A percentile compares a stretch with the other conserved stretches of the same genome.
Conservation (phyloP, 139 green algal species). For the Coelastrella sp. region DNA sequence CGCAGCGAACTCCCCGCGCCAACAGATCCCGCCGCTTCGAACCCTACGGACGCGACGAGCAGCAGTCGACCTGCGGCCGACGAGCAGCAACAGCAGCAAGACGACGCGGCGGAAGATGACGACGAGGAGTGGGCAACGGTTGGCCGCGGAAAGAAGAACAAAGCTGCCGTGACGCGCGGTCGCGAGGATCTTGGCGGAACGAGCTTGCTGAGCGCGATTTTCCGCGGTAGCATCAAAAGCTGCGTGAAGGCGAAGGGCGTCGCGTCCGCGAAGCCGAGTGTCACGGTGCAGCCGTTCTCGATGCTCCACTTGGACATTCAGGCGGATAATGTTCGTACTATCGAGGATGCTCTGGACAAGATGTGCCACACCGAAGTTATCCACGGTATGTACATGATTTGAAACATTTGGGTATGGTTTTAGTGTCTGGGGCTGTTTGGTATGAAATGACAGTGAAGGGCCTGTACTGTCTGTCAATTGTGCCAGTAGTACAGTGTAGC, state of each 20-base stretch:
- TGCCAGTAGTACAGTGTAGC: no score
- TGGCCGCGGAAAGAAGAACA: not conserved
- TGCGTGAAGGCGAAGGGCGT: constrained; percentile 19
- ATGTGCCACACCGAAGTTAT: constrained; percentile 25
- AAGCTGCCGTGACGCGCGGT: constrained; percentile 51
- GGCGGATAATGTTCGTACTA: constrained; percentile 46
- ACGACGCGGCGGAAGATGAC: constrained; percentile 14
- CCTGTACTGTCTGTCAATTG: no score
- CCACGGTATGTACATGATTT: constrained; percentile 2
- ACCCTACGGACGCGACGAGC: constrained; percentile 13
- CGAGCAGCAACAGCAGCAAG: not conserved
- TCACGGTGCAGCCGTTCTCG: constrained; percentile 81
- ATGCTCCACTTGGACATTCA: constrained; percentile 77
- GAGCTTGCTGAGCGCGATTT: constrained; percentile 11
- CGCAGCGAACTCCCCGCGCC: not conserved
- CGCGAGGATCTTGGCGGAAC: constrained; percentile 47
- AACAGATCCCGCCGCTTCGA: not conserved
- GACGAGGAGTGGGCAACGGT: constrained; percentile 65
- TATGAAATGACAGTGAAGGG: no score
- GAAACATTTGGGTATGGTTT: no score
- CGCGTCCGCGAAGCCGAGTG: constrained; percentile 47
- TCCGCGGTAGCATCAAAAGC: constrained; percentile 53
- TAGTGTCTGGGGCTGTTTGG: no score
- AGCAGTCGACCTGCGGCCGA: constrained; percentile 10
- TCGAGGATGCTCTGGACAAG: constrained; percentile 71